Evolutionary conservation across 2,329 filamentous ascomycete species (phyloP).

Genomic region (Cladophialophora chaetospira): DNA sequence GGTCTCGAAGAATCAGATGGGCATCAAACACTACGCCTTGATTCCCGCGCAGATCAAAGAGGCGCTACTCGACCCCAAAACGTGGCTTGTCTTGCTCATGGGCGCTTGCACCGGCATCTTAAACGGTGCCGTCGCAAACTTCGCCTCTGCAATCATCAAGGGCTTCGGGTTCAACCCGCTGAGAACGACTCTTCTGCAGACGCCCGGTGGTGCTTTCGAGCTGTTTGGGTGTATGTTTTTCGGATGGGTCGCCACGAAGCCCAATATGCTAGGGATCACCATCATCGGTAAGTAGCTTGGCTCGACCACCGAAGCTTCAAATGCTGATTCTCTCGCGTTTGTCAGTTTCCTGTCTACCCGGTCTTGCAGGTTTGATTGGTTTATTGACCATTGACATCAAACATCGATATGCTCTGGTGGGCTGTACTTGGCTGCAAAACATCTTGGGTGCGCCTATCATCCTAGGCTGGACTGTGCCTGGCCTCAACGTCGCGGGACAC

Average conservation of each 20-base stretch:
- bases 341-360: conserved; percentile 31
- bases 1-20: conserved; percentile 47
- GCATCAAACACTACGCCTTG: conserved; percentile 42
- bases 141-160: conserved; percentile 49
- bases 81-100: conserved; percentile 44
- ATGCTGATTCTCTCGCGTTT: conserved; percentile 32
- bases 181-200: conserved; percentile 40
- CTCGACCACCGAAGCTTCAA: not conserved
- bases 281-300: conserved; percentile 20
- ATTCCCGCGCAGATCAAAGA: conserved; percentile 43
- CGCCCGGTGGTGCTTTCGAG: conserved; percentile 41
- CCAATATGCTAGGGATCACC: conserved; percentile 21
- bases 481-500: conserved; percentile 52
- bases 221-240: conserved; percentile 28
- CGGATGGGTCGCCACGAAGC: conserved; percentile 25
- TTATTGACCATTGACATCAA: conserved; percentile 51
- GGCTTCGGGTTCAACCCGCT: conserved; percentile 46
- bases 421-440: conserved; percentile 57
- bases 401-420: conserved; percentile 53
- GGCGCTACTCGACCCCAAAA: conserved; percentile 43
- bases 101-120: conserved; percentile 50
- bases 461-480: conserved; percentile 55
- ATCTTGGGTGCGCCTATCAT: conserved; percentile 54
- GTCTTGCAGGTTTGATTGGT: conserved; percentile 52
- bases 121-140: conserved; percentile 55